Percentiles rank a stretch among this genome's conserved stretches.
These are phyloP conservation scores for Annulohypoxylon moriforme DNA, from an alignment of 495 filamentous ascomycete species.

Conservation along the genomic window DNA sequence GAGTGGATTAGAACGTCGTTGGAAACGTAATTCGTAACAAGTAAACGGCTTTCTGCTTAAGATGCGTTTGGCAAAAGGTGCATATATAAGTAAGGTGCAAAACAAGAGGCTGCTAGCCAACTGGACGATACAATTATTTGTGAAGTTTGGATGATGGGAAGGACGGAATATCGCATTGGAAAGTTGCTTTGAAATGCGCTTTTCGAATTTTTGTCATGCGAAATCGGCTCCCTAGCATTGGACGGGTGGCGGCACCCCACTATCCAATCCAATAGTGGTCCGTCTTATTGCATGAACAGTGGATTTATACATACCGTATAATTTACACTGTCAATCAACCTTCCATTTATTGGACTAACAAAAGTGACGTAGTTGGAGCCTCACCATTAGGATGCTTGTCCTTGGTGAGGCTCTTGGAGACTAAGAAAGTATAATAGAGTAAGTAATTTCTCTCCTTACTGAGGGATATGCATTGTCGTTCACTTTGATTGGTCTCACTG, in stretches of 20 bases:
- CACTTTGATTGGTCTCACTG: not conserved
- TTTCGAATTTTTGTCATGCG: slow-evolving; percentile 47
- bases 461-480: not conserved
- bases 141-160: slow-evolving; percentile 1
- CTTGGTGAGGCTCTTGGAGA: slow-evolving; percentile 3
- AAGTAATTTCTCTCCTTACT: not conserved
- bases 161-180: not conserved
- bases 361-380: slow-evolving; percentile 15
- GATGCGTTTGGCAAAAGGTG: not conserved
- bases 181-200: slow-evolving; percentile 56
- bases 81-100: not conserved
- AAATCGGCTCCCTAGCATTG: slow-evolving; percentile 42
- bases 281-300: slow-evolving; percentile 1
- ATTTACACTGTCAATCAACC: not conserved
- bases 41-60: not conserved
- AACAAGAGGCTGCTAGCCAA: not conserved
- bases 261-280: not conserved
- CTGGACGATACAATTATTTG: not conserved
- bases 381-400: not conserved
- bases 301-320: slow-evolving; percentile 5
- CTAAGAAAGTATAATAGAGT: not conserved
- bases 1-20: not conserved
- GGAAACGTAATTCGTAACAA: not conserved
- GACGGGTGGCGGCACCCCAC: slow-evolving; percentile 31
- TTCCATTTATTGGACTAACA: not conserved